Evolutionary conservation across 75 land plant genomes (phyloP).

Genomic region (Azolla pinnata): DNA sequence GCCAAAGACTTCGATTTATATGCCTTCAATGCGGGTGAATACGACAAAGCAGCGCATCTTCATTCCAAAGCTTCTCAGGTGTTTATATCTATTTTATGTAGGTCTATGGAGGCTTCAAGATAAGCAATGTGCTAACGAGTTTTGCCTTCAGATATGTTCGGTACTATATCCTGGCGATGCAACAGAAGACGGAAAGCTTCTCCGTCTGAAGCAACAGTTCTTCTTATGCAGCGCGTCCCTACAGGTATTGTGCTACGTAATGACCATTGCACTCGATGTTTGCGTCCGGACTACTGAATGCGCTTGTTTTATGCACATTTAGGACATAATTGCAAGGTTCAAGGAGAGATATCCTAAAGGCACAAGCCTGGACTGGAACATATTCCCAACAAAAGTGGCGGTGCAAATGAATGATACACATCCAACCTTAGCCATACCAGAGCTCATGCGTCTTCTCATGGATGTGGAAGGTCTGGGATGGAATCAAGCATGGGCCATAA

Average conservation of each 20-base stretch:
- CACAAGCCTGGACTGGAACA: constrained; percentile 36
- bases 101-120: no score
- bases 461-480: constrained; percentile 86
- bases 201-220: constrained; percentile 87
- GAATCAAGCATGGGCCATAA: constrained; percentile 93
- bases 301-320: constrained; percentile 3
- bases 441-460: constrained; percentile 81
- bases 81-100: no score
- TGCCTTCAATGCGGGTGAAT: no score
- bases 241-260: no score
- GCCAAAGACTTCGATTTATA: no score
- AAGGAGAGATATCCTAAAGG: constrained; percentile 56
- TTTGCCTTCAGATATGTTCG: constrained; percentile 46
- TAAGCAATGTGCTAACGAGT: no score
- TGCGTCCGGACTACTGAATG: no score
- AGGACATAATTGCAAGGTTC: constrained; percentile 85
- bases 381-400: constrained; percentile 84
- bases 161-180: constrained; percentile 91
- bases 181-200: constrained; percentile 73
- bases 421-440: constrained; percentile 92
- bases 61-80: no score
- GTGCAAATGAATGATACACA: constrained; percentile 98
- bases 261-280: no score
- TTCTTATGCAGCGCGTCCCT: constrained; percentile 87
- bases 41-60: no score